Base-by-base conservation (phyloP, 2,329 filamentous ascomycete genomes). In the Venturia effusa region DNA sequence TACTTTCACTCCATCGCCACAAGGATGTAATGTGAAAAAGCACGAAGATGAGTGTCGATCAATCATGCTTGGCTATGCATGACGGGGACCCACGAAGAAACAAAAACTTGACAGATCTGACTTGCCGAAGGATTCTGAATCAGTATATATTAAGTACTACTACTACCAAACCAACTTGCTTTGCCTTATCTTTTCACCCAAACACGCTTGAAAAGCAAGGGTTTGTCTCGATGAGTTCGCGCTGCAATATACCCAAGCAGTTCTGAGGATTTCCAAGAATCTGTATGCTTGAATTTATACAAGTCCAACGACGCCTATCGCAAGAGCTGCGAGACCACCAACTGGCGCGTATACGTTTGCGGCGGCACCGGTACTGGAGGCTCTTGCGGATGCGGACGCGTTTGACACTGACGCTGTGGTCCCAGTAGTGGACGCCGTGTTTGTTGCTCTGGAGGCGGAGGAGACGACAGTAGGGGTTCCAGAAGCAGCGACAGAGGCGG, bases 321-420 rank as follows among this genome's bases (percentile, higher is more conserved):
- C 64, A 1, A 63, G 15, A 39, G 60, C 64, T 27, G 64, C 24
- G 37, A 65, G 51, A 19, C 64, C 51, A 37, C 39, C 51, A 13
- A 37, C 61, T 41, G 64, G 64, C 19, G 55, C 64, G 32, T 57
- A 39, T 22, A 65, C 17, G 24, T 59, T 51, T 19, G 63, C 27
- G 10, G 62, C 62, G 30, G 19, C 59, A 27, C 27, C 51, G 24
- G 59, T 55, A 32, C 41, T 59, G 30, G 43, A 51, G 6, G 63
- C 30, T 8, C 10, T 40, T 37, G 62, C 62, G 11, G 55, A 60
- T 11, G 62, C 30, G 19, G 48, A 43, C 8, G 61, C 30, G 22
- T 8, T 30, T 22, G 64, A 59, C 11, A 45, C 45, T 27, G 59
- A 22, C 27, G 59, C 15, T 30, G 11, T 24, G 40, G 64, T 64